A percentile compares a stretch with the other conserved stretches of the same genome.
Evolutionary conservation across 1,284 basidiomycete genomes (phyloP).

Genomic region (Ustilago cynodontis): DNA sequence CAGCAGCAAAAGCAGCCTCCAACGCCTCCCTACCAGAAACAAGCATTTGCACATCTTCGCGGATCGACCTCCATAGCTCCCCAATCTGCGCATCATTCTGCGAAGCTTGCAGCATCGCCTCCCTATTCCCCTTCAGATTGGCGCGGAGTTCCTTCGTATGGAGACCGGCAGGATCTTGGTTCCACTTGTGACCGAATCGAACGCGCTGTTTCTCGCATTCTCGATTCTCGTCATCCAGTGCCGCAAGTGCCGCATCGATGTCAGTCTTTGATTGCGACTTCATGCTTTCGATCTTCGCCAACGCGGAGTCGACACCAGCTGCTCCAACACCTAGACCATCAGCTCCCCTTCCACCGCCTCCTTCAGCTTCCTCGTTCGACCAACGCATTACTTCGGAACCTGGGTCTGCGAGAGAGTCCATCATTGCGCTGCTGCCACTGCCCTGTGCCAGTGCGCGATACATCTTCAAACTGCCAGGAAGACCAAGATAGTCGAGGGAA

Average conservation of each 20-base stretch:
- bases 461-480: conserved; percentile 81
- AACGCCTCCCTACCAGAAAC: conserved; percentile 74
- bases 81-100: conserved; percentile 83
- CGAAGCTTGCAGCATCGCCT: conserved; percentile 81
- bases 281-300: conserved; percentile 49
- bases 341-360: conserved; percentile 77
- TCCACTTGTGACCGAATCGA: conserved; percentile 88
- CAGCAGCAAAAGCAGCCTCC: conserved; percentile 78
- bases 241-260: conserved; percentile 44
- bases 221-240: conserved; percentile 68
- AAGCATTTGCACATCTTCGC: conserved; percentile 78
- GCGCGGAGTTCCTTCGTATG: conserved; percentile 79
- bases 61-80: conserved; percentile 80
- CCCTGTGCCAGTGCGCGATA: conserved; percentile 84
- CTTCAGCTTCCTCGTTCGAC: conserved; percentile 78
- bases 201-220: conserved; percentile 73
- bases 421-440: conserved; percentile 69
- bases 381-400: conserved; percentile 79
- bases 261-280: conserved; percentile 43
- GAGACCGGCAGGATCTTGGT: conserved; percentile 80
- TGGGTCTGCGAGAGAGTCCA: conserved; percentile 73
- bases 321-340: conserved; percentile 73
- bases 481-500: conserved; percentile 83
- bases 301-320: conserved; percentile 50
- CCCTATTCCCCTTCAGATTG: conserved; percentile 83